phyloP scores from a whole-genome alignment of 2,329 filamentous ascomycete genomes.

The Coniella lustricola region DNA sequence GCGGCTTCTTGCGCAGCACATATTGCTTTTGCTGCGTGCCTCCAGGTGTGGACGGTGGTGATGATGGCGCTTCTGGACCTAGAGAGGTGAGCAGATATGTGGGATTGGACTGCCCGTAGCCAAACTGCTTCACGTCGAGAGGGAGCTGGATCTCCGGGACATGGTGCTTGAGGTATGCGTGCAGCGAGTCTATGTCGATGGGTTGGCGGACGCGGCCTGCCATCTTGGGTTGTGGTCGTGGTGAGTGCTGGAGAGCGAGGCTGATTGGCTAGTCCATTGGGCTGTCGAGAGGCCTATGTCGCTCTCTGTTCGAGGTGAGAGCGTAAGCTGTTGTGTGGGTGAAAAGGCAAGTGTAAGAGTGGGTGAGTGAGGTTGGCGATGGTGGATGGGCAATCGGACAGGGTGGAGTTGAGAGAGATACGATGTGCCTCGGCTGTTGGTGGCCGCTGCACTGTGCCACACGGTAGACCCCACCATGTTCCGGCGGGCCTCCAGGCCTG shows the following conservation, averaged over 20 bases:
- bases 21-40: constrained; percentile 65
- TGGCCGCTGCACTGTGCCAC: neutral
- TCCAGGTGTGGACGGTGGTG: no score
- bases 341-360: neutral
- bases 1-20: constrained; percentile 96
- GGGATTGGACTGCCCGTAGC: constrained; percentile 94
- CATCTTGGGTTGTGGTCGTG: constrained; percentile 40
- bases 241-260: neutral
- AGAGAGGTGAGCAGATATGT: constrained; percentile 80
- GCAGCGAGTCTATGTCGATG: constrained; percentile 73
- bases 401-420: neutral
- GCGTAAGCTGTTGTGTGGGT: neutral
- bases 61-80: constrained; percentile 49
- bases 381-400: neutral
- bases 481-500: no score
- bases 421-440: neutral
- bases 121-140: constrained; percentile 88
- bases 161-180: constrained; percentile 67
- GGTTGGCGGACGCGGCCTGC: constrained; percentile 84
- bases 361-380: neutral
- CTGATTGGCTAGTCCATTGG: neutral
- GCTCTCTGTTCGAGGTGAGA: no score
- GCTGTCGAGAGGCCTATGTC: neutral
- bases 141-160: constrained; percentile 81
- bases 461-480: no score